Conservation (phyloP, 2,329 filamentous ascomycete genomes). For the Fusarium marasasianum region DNA sequence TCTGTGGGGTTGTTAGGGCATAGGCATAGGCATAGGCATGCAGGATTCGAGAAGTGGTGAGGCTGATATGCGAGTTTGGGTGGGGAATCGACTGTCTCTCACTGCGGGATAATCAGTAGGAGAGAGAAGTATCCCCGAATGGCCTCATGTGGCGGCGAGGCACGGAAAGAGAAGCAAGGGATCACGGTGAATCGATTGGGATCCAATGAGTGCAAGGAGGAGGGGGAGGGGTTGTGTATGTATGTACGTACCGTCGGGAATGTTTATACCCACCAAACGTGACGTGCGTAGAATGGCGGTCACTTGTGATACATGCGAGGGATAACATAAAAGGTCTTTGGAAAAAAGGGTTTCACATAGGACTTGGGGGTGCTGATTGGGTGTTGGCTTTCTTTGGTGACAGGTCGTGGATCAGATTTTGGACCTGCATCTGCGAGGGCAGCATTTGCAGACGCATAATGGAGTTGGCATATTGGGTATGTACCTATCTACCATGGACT, state of each 20-base stretch:
- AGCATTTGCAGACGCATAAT: slow-evolving; percentile 2
- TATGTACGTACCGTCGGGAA: neutral
- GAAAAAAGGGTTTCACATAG: neutral
- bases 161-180: slow-evolving; percentile 27
- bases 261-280: neutral
- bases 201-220: neutral
- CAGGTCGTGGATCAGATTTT: slow-evolving; percentile 20
- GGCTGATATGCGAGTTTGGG: neutral
- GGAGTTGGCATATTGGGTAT: neutral
- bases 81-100: slow-evolving; percentile 38
- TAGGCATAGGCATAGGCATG: neutral
- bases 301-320: slow-evolving; percentile 21
- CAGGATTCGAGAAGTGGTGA: slow-evolving; percentile 20
- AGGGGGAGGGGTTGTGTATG: neutral
- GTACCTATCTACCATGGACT: neutral
- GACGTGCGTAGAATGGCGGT: neutral
- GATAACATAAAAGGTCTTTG: slow-evolving; percentile 3
- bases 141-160: slow-evolving; percentile 30
- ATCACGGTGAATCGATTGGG: slow-evolving; percentile 20
- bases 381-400: slow-evolving; percentile 10
- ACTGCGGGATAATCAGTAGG: neutral
- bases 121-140: slow-evolving; percentile 8
- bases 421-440: slow-evolving; percentile 9
- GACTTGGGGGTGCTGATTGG: slow-evolving; percentile 13
- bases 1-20: slow-evolving; percentile 13